Percentiles rank a stretch among this genome's conserved stretches.
phyloP scores from a whole-genome alignment of 306 rosid species.

The Rosa rugosa region DNA sequence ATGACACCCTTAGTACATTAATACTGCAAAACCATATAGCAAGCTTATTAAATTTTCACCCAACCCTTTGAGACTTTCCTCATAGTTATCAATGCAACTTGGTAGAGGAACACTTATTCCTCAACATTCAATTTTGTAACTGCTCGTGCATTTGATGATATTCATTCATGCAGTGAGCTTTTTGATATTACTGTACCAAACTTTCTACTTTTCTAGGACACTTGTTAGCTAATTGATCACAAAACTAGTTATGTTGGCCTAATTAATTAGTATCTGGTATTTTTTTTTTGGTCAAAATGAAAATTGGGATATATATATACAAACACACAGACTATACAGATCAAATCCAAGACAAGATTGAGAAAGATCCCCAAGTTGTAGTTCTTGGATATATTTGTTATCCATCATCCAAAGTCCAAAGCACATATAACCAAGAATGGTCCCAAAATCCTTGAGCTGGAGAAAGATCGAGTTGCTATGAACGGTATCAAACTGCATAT shows the following conservation, averaged over 20 bases:
- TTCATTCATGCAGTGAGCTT: neutral
- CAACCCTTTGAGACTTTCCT: neutral
- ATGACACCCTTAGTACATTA: neutral
- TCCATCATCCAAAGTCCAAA: conserved; percentile 1
- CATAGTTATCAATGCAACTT: neutral
- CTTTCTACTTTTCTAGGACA: neutral
- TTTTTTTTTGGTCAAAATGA: neutral
- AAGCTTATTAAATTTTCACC: neutral
- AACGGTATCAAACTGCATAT: neutral
- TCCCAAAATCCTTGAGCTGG: conserved; percentile 3
- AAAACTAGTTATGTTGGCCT: neutral
- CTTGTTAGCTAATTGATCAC: neutral
- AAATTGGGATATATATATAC: neutral
- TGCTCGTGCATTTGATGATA: neutral
- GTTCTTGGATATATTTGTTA: neutral
- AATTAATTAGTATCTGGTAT: neutral
- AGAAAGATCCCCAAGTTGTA: neutral
- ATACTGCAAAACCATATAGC: neutral
- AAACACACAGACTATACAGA: neutral
- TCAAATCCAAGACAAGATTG: neutral
- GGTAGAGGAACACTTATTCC: neutral
- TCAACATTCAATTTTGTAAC: neutral
- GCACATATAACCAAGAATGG: neutral
- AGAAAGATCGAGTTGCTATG: neutral
- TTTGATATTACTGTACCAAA: neutral